These are phyloP conservation scores for Thraustotheca clavata DNA, from an alignment of 352 stramenopile species.

Conservation along the genomic window DNA sequence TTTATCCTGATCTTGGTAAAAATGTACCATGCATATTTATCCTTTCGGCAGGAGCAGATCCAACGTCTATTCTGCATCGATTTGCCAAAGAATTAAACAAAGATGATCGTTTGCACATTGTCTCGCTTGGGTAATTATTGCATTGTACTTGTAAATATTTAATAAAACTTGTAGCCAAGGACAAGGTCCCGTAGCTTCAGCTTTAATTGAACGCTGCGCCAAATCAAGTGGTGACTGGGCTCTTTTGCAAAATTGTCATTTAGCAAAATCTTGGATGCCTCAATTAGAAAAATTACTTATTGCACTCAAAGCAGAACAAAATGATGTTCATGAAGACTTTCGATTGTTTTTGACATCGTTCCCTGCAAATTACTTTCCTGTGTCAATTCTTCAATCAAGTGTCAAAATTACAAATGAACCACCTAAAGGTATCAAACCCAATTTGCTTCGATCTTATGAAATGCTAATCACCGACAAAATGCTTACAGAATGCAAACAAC, in stretches of 20 bases:
- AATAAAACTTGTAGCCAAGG: constrained; percentile 29
- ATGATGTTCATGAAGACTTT: constrained; percentile 45
- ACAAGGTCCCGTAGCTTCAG: constrained; percentile 58
- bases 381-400: constrained; percentile 58
- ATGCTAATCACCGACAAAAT: constrained; percentile 19
- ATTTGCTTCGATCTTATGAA: constrained; percentile 52
- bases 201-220: constrained; percentile 41
- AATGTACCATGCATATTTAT: constrained; percentile 66
- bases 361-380: constrained; percentile 56
- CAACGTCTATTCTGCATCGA: constrained; percentile 34
- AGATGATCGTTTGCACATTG: constrained; percentile 38
- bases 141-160: background rate
- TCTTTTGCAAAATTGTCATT: constrained; percentile 65
- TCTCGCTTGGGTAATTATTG: constrained; percentile 42
- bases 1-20: constrained; percentile 50
- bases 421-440: constrained; percentile 60
- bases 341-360: constrained; percentile 63
- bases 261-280: constrained; percentile 69
- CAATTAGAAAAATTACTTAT: constrained; percentile 40
- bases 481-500: background rate
- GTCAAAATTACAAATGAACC: constrained; percentile 78
- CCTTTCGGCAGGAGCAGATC: constrained; percentile 61
- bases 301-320: constrained; percentile 26
- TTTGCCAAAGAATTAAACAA: constrained; percentile 38
- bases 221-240: constrained; percentile 46